Percentiles rank a stretch among this genome's conserved stretches.
Conservation (phyloP, 768 basidiomycete genomes). For the Lenzites betulinus region DNA sequence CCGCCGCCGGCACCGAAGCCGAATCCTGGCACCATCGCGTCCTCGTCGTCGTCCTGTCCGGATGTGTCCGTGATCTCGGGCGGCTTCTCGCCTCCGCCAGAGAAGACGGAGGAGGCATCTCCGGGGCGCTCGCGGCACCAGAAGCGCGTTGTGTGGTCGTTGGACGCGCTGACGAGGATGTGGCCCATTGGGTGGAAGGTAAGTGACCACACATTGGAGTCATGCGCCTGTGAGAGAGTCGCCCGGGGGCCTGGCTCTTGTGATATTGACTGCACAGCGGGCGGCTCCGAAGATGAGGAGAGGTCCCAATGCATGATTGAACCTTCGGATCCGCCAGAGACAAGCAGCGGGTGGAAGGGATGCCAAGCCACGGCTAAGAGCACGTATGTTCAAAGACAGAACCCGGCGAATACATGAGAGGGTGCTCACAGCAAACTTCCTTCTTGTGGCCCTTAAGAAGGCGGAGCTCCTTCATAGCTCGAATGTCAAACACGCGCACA, state of each 20-base stretch:
- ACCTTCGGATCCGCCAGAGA: constrained; percentile 94
- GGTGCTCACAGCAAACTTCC: constrained; percentile 96
- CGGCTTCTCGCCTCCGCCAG: constrained; percentile 83
- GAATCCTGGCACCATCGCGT: constrained; percentile 75
- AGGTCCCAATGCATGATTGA: constrained; percentile 95
- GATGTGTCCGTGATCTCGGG: constrained; percentile 61
- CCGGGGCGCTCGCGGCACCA: constrained; percentile 93
- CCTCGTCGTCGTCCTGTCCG: constrained; percentile 62
- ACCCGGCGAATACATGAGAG: no score
- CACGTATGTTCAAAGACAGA: constrained; percentile 12
- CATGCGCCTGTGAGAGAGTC: constrained; percentile 93
- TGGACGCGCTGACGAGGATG: constrained; percentile 90
- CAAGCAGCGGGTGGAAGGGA: constrained; percentile 88
- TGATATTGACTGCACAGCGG: constrained; percentile 33
- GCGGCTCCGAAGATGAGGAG: constrained; percentile 55
- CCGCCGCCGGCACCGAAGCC: constrained; percentile 37
- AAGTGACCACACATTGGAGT: constrained; percentile 96
- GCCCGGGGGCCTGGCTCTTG: constrained; percentile 62
- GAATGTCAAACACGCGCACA: constrained; percentile 95
- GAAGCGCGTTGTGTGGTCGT: constrained; percentile 99
- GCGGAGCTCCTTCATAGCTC: constrained; percentile 95
- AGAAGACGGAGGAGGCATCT: constrained; percentile 76
- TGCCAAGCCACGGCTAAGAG: constrained; percentile 89
- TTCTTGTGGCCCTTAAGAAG: constrained; percentile 96
- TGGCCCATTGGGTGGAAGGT: constrained; percentile 96